Conservation (phyloP, 305 asterid genomes). For the Solanum hybrid region DNA sequence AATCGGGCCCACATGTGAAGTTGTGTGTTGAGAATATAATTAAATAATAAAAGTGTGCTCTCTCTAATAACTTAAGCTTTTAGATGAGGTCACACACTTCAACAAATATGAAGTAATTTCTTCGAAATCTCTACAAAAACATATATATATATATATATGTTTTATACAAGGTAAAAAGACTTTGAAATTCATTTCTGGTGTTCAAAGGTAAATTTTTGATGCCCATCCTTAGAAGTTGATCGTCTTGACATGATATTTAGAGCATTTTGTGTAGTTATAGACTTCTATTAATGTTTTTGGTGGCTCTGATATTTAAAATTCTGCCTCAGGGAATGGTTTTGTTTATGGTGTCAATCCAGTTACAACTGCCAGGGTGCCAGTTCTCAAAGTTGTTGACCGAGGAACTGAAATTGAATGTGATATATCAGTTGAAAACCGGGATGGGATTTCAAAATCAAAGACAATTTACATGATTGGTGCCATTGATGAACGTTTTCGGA, state of each 20-base stretch:
- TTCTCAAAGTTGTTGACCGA: slow-evolving; percentile 81
- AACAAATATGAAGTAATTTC: neutral
- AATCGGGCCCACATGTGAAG: neutral
- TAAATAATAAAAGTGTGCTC: neutral
- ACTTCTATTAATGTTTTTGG: neutral
- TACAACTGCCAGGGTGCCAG: slow-evolving; percentile 82
- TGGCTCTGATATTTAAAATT: slow-evolving; percentile 23
- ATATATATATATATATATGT: neutral
- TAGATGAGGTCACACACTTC: neutral
- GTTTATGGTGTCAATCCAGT: slow-evolving; percentile 71
- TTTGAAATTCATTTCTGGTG: neutral
- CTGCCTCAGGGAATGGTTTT: slow-evolving; percentile 61
- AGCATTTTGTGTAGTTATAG: neutral
- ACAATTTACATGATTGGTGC: slow-evolving; percentile 59
- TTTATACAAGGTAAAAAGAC: neutral
- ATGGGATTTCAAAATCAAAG: slow-evolving; percentile 75
- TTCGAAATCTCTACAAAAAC: neutral
- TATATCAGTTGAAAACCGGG: slow-evolving; percentile 87
- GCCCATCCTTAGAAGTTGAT: neutral
- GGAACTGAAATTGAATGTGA: slow-evolving; percentile 97
- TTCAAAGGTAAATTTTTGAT: neutral
- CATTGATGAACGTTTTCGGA: slow-evolving; percentile 78
- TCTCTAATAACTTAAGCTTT: neutral
- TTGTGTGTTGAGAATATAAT: neutral
- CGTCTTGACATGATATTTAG: neutral